Base-by-base conservation (phyloP, 257 asterid genomes). In the Penstemon davidsonii region DNA sequence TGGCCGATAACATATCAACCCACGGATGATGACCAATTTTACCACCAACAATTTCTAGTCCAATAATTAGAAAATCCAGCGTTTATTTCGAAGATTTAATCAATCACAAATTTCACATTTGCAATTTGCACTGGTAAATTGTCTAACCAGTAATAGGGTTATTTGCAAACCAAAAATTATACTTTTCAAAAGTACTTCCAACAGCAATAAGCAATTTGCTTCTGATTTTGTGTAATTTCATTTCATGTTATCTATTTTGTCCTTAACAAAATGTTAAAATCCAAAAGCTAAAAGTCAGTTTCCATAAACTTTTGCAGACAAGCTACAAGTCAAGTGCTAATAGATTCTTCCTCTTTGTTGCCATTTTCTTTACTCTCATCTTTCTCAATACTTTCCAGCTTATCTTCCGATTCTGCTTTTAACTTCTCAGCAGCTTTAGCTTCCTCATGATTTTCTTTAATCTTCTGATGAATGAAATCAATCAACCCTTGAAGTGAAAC, bases 401-500 rank as follows among this genome's bases (percentile, higher is more conserved):
- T 40, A 3, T 18, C 40, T 2, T 25, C 49, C 19, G 38, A 60
- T 64, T 46, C 79, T 49, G 53, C 66, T 63, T 66, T 66, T 9
- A 44, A 13, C 43, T 33, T 44, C 19, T 62, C 66, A 19, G 46
- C 73, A 40, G 68, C 39, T 39, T 39, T 13, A 38, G 80, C 73
- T 6, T 68, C 81, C 60, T 77, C 75, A 7, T 15, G 18, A 15
- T 47, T 54, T 44, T 74, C 79, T 9, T 70, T 62, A 4, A 68
- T 72, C 74, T 81, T 86, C 5, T 44, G 39, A 9, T 69, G 78
- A 7, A 86, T 69, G 66, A 89, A 85, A 36, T 57, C 78, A 41
- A 85, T 11, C 75, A 89, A 15, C 44, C 88, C 91, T 60, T 62
- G 40, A 33, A 87, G 91, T 3, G 82, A 59, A 71, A 39, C 74